These are phyloP conservation scores for Auriscalpium vulgare DNA, from an alignment of 768 basidiomycete species.

Conservation along the genomic window DNA sequence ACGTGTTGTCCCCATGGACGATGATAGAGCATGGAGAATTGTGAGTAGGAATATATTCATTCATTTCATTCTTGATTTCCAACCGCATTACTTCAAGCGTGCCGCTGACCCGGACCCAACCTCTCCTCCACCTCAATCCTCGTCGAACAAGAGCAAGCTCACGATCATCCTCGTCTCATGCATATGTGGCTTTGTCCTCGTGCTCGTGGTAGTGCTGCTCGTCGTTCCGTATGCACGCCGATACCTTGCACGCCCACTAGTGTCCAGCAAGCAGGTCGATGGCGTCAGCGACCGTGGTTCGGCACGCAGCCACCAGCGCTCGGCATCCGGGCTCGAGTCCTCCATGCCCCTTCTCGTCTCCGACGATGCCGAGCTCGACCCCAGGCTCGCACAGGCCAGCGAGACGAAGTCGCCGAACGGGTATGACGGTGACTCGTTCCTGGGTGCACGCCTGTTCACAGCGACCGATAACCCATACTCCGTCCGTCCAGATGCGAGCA, in stretches of 20 bases:
- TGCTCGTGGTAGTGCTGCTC: constrained; percentile 7
- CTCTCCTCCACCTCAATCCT: too few relatives aligned
- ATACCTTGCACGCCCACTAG: neutral
- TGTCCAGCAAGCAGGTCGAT: neutral
- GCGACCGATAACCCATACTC: neutral
- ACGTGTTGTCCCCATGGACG: too few relatives aligned
- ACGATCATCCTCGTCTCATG: constrained; percentile 8
- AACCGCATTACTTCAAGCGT: too few relatives aligned
- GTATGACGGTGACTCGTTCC: neutral
- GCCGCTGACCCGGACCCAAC: too few relatives aligned
- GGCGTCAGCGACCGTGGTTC: neutral
- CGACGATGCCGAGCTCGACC: neutral
- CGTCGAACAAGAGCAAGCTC: neutral
- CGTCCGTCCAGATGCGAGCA: neutral
- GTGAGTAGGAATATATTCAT: too few relatives aligned
- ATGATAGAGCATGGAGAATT: too few relatives aligned
- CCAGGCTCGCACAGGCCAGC: neutral
- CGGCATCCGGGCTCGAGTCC: constrained; percentile 7
- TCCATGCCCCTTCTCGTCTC: constrained; percentile 12
- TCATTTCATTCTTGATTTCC: too few relatives aligned
- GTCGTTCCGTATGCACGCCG: constrained; percentile 10
- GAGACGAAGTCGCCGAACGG: neutral
- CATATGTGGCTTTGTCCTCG: constrained; percentile 10
- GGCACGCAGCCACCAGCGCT: constrained; percentile 6
- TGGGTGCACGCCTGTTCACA: constrained; percentile 2